phyloP scores from a whole-genome alignment of 495 filamentous ascomycete genomes.

The Hypoxylon cercidicola region DNA sequence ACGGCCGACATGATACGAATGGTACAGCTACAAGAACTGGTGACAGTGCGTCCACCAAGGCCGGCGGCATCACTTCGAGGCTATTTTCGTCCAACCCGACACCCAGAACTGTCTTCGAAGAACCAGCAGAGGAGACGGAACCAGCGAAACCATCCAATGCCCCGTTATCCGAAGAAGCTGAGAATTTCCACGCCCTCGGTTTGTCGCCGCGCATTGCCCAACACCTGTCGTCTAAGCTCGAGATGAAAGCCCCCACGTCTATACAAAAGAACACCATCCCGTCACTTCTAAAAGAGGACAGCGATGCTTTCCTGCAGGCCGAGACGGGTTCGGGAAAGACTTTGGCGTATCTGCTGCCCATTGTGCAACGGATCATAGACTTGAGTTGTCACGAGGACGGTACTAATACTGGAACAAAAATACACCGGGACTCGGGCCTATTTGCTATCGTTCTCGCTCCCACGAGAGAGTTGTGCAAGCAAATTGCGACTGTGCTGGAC shows the following conservation, averaged over 20 bases:
- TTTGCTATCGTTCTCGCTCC: slow-evolving; percentile 93
- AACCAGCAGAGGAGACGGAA: slow-evolving; percentile 54
- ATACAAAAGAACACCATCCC: slow-evolving; percentile 91
- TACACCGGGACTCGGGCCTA: slow-evolving; percentile 85
- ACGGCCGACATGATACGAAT: slow-evolving; percentile 28
- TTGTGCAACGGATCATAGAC: slow-evolving; percentile 86
- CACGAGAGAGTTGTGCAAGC: slow-evolving; percentile 91
- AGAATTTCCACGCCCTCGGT: slow-evolving; percentile 85
- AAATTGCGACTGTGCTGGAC: slow-evolving; percentile 86
- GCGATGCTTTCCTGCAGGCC: slow-evolving; percentile 95
- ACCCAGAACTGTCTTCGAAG: slow-evolving; percentile 66
- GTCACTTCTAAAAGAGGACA: slow-evolving; percentile 79
- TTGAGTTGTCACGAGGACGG: slow-evolving; percentile 68
- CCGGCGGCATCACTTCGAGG: slow-evolving; percentile 77
- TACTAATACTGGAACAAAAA: slow-evolving; percentile 53
- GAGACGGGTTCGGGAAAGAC: slow-evolving; percentile 98
- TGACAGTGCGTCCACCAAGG: slow-evolving; percentile 47
- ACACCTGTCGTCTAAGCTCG: slow-evolving; percentile 85
- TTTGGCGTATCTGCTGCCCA: slow-evolving; percentile 88
- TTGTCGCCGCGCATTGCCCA: slow-evolving; percentile 79
- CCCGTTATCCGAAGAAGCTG: slow-evolving; percentile 83
- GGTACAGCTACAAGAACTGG: slow-evolving; percentile 28
- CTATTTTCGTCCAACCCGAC: slow-evolving; percentile 89
- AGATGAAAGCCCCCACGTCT: slow-evolving; percentile 89
- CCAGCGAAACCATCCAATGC: slow-evolving; percentile 88